Percentiles rank a stretch among this genome's conserved stretches.
phyloP scores from a whole-genome alignment of 176 grass and related monocot genomes.

The Eleusine coracana region DNA sequence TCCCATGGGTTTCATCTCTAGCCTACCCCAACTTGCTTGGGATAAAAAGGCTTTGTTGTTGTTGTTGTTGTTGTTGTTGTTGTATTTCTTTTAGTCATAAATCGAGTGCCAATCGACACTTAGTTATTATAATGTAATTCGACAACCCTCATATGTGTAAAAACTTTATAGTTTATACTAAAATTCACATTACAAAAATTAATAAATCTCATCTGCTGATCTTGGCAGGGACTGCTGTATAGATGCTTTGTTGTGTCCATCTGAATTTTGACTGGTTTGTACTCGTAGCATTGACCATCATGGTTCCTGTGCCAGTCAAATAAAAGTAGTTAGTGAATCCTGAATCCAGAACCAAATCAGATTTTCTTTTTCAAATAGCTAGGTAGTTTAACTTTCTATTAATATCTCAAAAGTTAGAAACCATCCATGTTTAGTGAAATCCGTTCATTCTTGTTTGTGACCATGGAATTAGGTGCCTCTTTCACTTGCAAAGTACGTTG shows the following conservation, averaged over 20 bases:
- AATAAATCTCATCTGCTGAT: constrained; percentile 6
- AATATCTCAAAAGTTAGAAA: constrained; percentile 13
- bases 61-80: no score
- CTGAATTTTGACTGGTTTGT: constrained; percentile 10
- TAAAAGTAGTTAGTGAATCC: neutral
- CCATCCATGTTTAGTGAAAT: neutral
- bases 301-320: no score
- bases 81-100: constrained; percentile 14
- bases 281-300: neutral
- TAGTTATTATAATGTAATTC: constrained; percentile 18
- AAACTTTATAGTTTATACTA: neutral
- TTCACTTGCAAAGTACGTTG: constrained; percentile 84
- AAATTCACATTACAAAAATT: constrained; percentile 10
- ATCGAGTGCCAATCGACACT: neutral
- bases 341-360: neutral
- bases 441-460: constrained; percentile 21
- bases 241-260: constrained; percentile 16
- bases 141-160: neutral
- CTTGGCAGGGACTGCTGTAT: neutral
- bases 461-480: constrained; percentile 66
- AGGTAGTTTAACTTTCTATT: neutral
- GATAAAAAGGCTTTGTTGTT: no score
- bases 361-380: constrained; percentile 6
- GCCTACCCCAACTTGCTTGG: no score
- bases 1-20: no score